A percentile compares a stretch with the other conserved stretches of the same genome.
phyloP scores from a whole-genome alignment of 306 rosid species.

The Comarum palustre region DNA sequence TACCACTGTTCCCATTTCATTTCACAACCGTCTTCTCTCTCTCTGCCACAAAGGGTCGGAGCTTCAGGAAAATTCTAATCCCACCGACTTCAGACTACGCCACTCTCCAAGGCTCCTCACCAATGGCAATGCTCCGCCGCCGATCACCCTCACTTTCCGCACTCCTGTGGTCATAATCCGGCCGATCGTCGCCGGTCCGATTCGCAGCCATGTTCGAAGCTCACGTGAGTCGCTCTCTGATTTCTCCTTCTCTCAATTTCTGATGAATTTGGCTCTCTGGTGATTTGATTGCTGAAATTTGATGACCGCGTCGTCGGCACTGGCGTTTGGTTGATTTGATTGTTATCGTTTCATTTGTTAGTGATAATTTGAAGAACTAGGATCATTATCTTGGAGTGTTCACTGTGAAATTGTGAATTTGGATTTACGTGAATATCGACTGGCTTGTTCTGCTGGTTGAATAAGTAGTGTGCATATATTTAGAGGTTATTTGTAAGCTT shows the following conservation, averaged over 20 bases:
- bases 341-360: neutral
- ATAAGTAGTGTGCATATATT: neutral
- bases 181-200: conserved; percentile 29
- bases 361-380: neutral
- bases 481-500: neutral
- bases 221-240: conserved; percentile 55
- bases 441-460: neutral
- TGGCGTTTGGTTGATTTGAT: neutral
- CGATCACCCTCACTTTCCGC: conserved; percentile 24
- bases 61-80: conserved; percentile 9
- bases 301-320: neutral
- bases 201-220: conserved; percentile 86
- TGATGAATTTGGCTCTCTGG: too few relatives aligned
- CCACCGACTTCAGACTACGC: neutral
- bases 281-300: too few relatives aligned
- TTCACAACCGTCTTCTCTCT: conserved; percentile 15
- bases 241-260: neutral
- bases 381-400: neutral
- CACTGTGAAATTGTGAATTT: neutral
- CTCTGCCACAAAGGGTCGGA: neutral
- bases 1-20: neutral
- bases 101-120: neutral
- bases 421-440: neutral
- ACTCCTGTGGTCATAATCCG: conserved; percentile 27
- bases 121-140: conserved; percentile 24